Base-by-base conservation (phyloP, 2,329 filamentous ascomycete species). In the Ilyonectria robusta region DNA sequence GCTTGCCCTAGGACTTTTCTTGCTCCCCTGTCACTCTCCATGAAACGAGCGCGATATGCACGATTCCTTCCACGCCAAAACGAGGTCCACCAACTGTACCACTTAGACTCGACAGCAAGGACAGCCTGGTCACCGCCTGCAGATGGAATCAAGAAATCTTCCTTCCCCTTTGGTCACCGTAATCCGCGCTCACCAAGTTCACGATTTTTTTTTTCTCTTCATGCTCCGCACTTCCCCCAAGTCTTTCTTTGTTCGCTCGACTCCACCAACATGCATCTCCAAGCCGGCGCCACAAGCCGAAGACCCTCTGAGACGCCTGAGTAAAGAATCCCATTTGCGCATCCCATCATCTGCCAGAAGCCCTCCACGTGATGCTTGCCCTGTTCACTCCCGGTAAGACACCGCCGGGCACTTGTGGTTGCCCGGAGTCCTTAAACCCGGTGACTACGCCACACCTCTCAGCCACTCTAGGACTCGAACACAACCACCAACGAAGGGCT, bases 1-100 rank as follows among this genome's bases (percentile, higher is more conserved):
- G 40, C 42, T 47, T 59, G 50, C 40, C 57, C 56, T 51, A 65
- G 62, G 62, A 65, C 62, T 65, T 65, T 65, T 55, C 26, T 15
- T 17, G 37, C 29, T 31, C 31, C 51, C 42, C 42, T 59, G 55
- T 48, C 62, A 57, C 62, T 59, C 48, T 59, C 48, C 40, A 55
- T 65, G 62, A 65, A 65, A 65, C 62, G 51, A 60, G 62, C 42
- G 44, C 21, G 40, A 56, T 50, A 57, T 65, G 62, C 57, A 65
- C 51, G 19, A 51, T 53, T 61, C 51, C 62, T 51, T 33, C 33
- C 48, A 51, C 48, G 29, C 37, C 51, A 37, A 56, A 23, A 26
- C 19, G 21, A 23, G 59, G 51, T 50, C 59, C 59, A 62, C 48
- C 58, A 21, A 35, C 48, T 44, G 48, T 65, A 40, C 48, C 56